Evolutionary conservation across 768 basidiomycete genomes (phyloP), one percentile per base, ranked within the genome.

Genomic region (Suillus variegatus): DNA sequence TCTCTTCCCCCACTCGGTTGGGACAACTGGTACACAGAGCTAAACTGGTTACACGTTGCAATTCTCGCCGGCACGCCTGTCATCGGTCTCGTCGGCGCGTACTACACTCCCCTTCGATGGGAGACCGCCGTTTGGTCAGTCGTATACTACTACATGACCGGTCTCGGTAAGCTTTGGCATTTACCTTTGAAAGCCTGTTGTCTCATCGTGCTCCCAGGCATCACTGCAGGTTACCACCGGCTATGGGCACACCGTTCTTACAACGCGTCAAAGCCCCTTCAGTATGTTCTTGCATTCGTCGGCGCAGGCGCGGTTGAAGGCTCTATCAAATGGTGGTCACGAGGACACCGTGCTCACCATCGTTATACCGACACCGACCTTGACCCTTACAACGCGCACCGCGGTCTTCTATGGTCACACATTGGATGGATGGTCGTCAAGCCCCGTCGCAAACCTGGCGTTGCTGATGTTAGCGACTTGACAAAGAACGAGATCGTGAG

Each of bases 311-410:
- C 97, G 6, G 91, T 97, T 56, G 87, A 99, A 74, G 97, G 97
- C 10, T 97, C 96, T 25, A 97, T 99, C 81, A 92, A 94, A 77
- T 99, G 97, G 97, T 99, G 97, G 97, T 91, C 91, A 25, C 88
- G 97, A 61, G 96, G 96, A 57, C 97, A 99, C 82, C 93, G 97
- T 66, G 97, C 97, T 4, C 96, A 97, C 77, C 96, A 97, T 75
- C 87, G 95, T 51, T 97, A 97, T 82, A 98, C 95, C 70, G 95
- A 97, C 79, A 98, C 95, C 72, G 93, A 95, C 63, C 90, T 98
- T 68, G 95, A 97, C 79, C 95, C 96, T 0, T 97, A 98, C 82
- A 92, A 93, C 68, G 95, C 95, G 8, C 91, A 94, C 78, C 88
- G 91, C 71, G 95, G 95, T 62, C 86, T 97, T 73, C 84, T 87